Percentiles rank a stretch among this genome's conserved stretches.
Evolutionary conservation across 2,329 filamentous ascomycete species (phyloP).

Genomic region (Boeremia lycopersici): DNA sequence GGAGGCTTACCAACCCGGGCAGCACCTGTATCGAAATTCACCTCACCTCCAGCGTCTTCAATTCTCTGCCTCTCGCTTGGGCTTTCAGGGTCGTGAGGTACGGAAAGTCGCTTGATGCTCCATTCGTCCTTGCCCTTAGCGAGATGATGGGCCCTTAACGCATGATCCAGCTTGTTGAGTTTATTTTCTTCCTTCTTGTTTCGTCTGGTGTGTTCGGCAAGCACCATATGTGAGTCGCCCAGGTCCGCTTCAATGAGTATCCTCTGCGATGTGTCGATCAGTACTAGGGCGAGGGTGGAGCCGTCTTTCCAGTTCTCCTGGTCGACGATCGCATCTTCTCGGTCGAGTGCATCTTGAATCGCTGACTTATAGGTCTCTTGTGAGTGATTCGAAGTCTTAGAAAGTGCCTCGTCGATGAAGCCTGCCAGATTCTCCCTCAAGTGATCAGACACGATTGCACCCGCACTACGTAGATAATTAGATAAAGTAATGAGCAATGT

Average conservation of each 20-base stretch:
- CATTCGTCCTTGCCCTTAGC: slow-evolving; percentile 21
- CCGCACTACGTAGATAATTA: slow-evolving; percentile 22
- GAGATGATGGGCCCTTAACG: slow-evolving; percentile 12
- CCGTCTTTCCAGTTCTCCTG: slow-evolving; percentile 26
- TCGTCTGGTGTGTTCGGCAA: slow-evolving; percentile 16
- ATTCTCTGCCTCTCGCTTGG: slow-evolving; percentile 28
- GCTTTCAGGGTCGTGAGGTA: slow-evolving; percentile 26
- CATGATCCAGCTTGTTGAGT: slow-evolving; percentile 10
- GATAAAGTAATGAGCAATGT: not conserved
- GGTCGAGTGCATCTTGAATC: slow-evolving; percentile 29
- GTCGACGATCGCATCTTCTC: slow-evolving; percentile 26
- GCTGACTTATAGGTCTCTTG: slow-evolving; percentile 28
- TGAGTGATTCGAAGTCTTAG: slow-evolving; percentile 17
- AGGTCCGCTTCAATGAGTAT: slow-evolving; percentile 30
- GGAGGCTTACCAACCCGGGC: slow-evolving; percentile 20
- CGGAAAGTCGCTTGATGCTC: slow-evolving; percentile 25
- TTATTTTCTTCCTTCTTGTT: slow-evolving; percentile 13
- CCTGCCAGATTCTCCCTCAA: slow-evolving; percentile 22
- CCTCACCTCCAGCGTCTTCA: slow-evolving; percentile 30
- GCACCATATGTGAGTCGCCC: slow-evolving; percentile 31
- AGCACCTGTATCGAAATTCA: slow-evolving; percentile 30
- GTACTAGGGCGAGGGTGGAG: slow-evolving; percentile 30
- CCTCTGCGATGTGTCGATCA: slow-evolving; percentile 31
- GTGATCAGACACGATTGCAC: slow-evolving; percentile 25
- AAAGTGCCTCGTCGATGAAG: slow-evolving; percentile 27